These are phyloP conservation scores for Skeletonema tropicum DNA, from an alignment of 108 stramenopile genomes.

Conservation along the genomic window DNA sequence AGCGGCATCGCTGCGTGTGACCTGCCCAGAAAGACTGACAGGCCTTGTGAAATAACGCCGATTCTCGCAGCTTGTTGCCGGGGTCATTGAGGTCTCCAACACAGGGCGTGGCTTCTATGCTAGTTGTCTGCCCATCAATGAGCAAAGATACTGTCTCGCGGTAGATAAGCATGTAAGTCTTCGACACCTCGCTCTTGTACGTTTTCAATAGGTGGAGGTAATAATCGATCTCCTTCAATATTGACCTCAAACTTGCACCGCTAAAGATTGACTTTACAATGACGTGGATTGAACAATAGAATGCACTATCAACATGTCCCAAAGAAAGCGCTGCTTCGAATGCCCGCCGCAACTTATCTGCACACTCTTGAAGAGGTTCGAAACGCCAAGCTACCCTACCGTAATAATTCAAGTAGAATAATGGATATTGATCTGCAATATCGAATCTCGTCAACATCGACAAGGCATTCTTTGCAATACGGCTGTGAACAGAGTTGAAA, in stretches of 20 bases:
- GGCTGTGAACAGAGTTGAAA: neutral
- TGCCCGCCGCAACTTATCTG: neutral
- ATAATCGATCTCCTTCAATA: slow-evolving; percentile 28
- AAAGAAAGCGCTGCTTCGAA: neutral
- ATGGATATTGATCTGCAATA: neutral
- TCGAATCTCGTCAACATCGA: neutral
- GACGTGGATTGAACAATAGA: neutral
- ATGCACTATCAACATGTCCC: slow-evolving; percentile 17
- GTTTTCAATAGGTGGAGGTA: slow-evolving; percentile 15
- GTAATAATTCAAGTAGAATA: neutral
- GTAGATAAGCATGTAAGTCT: slow-evolving; percentile 2
- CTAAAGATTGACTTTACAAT: slow-evolving; percentile 6
- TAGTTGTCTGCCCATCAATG: slow-evolving; percentile 9
- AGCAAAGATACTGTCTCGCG: slow-evolving; percentile 23
- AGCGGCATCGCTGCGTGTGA: slow-evolving; percentile 11
- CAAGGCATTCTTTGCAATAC: neutral
- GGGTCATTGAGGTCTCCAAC: neutral
- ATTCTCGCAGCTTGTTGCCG: neutral
- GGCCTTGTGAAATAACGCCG: neutral
- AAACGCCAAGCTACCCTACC: neutral
- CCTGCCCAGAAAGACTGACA: slow-evolving; percentile 18
- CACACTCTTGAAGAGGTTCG: neutral
- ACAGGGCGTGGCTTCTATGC: neutral
- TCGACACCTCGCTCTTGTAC: neutral
- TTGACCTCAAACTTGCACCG: slow-evolving; percentile 19